Conservation (phyloP, 73 alveolate species). For the Paramecium tetraurelia region DNA sequence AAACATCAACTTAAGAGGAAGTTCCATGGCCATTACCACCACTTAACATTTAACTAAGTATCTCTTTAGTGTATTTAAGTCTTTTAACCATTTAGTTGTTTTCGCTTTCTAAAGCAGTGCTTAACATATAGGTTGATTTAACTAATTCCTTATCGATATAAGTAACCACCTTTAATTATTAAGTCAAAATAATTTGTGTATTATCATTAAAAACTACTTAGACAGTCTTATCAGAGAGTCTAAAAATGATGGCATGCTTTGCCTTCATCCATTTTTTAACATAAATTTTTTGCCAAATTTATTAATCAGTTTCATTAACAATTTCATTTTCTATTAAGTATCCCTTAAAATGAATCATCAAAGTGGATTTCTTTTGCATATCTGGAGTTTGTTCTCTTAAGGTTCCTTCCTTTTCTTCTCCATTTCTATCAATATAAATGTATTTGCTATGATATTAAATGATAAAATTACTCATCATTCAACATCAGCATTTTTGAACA, state of each 20-base stretch:
- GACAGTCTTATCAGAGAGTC: conserved; percentile 93
- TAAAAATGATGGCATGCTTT: conserved; percentile 93
- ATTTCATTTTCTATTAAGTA: conserved; percentile 2
- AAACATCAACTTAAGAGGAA: neutral
- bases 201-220: conserved; percentile 95
- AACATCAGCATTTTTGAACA: conserved; percentile 62
- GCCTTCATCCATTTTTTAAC: conserved; percentile 97
- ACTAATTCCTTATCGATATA: conserved; percentile 96
- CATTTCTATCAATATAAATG: conserved; percentile 71
- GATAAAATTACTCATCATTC: neutral
- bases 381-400: neutral
- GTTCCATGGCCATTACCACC: neutral
- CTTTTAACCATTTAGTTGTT: conserved; percentile 94
- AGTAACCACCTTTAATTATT: conserved; percentile 91
- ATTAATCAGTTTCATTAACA: neutral
- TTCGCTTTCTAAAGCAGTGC: conserved; percentile 87
- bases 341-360: conserved; percentile 46
- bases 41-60: conserved; percentile 34
- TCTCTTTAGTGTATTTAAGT: conserved; percentile 91
- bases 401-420: conserved; percentile 31
- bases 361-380: conserved; percentile 44
- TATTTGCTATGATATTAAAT: neutral
- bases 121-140: conserved; percentile 81
- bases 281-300: conserved; percentile 57
- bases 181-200: conserved; percentile 85